A percentile compares a stretch with the other conserved stretches of the same genome.
Evolutionary conservation across 2,329 filamentous ascomycete species (phyloP).

Genomic region (Clonostachys byssicola): DNA sequence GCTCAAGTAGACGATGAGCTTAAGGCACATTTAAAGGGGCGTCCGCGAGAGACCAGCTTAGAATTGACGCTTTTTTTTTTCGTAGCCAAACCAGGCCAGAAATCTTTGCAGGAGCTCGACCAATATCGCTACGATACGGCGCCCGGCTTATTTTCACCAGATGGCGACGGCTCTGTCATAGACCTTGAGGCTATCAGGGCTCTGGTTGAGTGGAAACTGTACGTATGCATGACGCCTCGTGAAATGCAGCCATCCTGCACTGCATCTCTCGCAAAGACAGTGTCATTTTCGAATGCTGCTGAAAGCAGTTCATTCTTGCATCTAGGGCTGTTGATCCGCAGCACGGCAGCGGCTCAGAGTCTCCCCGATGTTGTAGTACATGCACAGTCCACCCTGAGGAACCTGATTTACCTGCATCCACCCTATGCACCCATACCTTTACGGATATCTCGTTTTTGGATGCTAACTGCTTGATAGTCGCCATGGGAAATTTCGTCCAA

Average conservation of each 20-base stretch:
- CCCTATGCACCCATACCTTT: background rate
- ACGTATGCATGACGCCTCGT: constrained; percentile 19
- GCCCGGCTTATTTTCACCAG: constrained; percentile 34
- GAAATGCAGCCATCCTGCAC: no score
- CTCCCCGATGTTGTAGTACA: background rate
- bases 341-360: background rate
- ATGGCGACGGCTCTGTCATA: constrained; percentile 32
- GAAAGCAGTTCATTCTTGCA: no score
- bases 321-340: no score
- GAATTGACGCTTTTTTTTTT: no score
- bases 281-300: no score
- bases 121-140: constrained; percentile 54
- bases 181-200: constrained; percentile 51
- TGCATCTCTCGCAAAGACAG: no score
- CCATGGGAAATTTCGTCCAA: constrained; percentile 60
- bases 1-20: background rate
- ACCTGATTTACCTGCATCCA: background rate
- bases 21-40: no score
- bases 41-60: no score
- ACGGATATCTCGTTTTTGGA: background rate
- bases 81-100: constrained; percentile 42
- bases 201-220: constrained; percentile 71
- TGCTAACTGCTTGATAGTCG: constrained; percentile 26
- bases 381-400: background rate
- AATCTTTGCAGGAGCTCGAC: constrained; percentile 54